phyloP scores from a whole-genome alignment of 768 basidiomycete species.

The Serendipita sp. region DNA sequence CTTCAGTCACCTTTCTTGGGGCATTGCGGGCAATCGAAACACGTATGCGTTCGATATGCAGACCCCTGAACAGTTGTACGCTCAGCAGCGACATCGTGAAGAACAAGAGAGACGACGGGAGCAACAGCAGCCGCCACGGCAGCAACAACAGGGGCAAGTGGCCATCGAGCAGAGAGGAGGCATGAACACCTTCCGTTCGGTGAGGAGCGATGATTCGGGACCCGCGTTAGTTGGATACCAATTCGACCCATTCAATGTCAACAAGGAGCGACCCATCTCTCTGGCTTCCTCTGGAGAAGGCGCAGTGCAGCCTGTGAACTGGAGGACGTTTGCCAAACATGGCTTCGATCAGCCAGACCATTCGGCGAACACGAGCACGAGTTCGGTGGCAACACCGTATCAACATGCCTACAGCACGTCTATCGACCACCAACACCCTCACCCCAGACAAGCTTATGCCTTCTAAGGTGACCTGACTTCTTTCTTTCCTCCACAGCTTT shows the following conservation, averaged over 20 bases:
- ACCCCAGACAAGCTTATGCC: neutral
- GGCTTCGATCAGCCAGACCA: neutral
- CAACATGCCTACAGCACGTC: neutral
- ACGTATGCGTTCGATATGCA: neutral
- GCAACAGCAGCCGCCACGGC: too few species aligned
- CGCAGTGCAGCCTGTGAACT: neutral
- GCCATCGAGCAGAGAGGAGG: too few species aligned
- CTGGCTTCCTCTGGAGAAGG: conserved; percentile 6
- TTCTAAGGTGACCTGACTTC: neutral
- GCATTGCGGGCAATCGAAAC: neutral
- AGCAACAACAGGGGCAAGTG: too few species aligned
- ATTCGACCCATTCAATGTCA: conserved; percentile 1
- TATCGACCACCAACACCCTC: conserved; percentile 4
- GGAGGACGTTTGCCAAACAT: neutral
- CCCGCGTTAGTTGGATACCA: neutral
- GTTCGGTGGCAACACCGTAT: neutral
- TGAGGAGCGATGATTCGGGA: neutral
- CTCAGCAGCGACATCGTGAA: neutral
- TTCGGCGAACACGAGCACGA: neutral
- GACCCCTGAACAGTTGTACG: neutral
- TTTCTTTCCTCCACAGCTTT: neutral
- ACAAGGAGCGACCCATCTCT: conserved; percentile 2
- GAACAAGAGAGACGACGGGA: neutral
- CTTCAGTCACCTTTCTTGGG: neutral
- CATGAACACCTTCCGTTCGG: neutral